These are phyloP conservation scores for Vanderwaltozyma tropicalis DNA, from an alignment of 805 yeast genomes.

Conservation along the genomic window DNA sequence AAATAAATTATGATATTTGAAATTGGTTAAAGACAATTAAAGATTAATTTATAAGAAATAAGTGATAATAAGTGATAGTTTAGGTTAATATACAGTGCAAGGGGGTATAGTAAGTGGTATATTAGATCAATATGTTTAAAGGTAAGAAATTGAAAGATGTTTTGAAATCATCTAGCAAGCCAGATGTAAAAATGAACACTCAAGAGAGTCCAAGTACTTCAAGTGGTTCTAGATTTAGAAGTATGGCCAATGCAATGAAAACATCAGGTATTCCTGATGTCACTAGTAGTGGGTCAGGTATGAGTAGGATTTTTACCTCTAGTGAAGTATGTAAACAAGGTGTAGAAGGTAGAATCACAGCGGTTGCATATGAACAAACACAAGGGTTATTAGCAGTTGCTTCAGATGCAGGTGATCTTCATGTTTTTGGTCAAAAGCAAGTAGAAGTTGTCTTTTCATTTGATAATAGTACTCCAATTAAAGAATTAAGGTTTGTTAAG, in stretches of 20 bases:
- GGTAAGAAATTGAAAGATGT: constrained; percentile 1
- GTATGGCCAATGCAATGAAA: constrained; percentile 2
- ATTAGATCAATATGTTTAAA: neutral
- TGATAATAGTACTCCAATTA: constrained; percentile 40
- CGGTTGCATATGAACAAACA: constrained; percentile 75
- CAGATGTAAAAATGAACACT: neutral
- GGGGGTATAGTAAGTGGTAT: neutral
- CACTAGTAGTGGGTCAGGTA: constrained; percentile 21
- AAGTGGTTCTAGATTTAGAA: constrained; percentile 2
- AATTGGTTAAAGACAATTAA: too few relatives aligned
- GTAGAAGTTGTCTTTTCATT: constrained; percentile 60
- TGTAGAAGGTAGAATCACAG: constrained; percentile 50
- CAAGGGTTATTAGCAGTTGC: constrained; percentile 79
- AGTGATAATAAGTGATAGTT: too few relatives aligned
- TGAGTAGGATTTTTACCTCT: constrained; percentile 23
- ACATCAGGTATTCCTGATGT: constrained; percentile 2
- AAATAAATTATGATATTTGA: too few relatives aligned
- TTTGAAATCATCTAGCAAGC: neutral
- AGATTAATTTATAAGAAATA: too few relatives aligned
- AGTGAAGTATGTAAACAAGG: constrained; percentile 40
- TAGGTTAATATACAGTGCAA: too few relatives aligned
- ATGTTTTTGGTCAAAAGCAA: constrained; percentile 74
- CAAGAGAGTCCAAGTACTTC: neutral
- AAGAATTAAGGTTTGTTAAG: constrained; percentile 54
- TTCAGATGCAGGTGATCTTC: constrained; percentile 57